Percentiles rank a stretch among this genome's conserved stretches.
These are phyloP conservation scores for Adenanthera pavonina DNA, from an alignment of 306 rosid species.

Conservation along the genomic window DNA sequence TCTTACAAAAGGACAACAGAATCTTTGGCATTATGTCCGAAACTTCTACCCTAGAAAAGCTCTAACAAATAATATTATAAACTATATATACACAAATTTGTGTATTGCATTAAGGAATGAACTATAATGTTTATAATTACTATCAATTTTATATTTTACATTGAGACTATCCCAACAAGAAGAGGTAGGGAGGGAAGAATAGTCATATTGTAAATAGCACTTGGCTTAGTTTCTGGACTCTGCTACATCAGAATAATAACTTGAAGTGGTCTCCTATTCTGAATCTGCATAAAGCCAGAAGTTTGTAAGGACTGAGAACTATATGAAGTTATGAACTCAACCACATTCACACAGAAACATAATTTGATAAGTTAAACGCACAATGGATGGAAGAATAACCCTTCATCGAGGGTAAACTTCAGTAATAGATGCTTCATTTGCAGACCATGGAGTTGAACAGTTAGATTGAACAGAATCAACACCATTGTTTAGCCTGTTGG, in stretches of 20 bases:
- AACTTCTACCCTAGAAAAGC: not conserved
- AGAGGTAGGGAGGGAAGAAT: not conserved
- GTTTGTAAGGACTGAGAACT: conserved; percentile 16
- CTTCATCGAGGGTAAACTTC: conserved; percentile 43
- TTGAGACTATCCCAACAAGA: not conserved
- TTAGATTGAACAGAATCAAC: conserved; percentile 37
- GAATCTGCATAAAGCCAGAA: not conserved
- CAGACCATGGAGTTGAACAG: conserved; percentile 35
- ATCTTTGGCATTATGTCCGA: not conserved
- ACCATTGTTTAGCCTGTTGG: conserved; percentile 19
- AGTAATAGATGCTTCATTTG: conserved; percentile 39
- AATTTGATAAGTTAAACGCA: not conserved
- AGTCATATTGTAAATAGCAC: not conserved
- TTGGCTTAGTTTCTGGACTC: conserved; percentile 5
- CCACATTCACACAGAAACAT: not conserved
- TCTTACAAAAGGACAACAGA: not conserved
- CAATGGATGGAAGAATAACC: not conserved
- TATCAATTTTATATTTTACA: no score
- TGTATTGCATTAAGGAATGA: no score
- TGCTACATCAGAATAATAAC: not conserved
- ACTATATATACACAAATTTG: no score
- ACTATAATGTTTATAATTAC: no score
- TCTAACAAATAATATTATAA: no score
- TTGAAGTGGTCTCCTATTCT: conserved; percentile 4
- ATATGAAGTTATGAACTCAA: not conserved